phyloP scores from a whole-genome alignment of 139 green algal species.

The Chlorokybus atmophyticus region DNA sequence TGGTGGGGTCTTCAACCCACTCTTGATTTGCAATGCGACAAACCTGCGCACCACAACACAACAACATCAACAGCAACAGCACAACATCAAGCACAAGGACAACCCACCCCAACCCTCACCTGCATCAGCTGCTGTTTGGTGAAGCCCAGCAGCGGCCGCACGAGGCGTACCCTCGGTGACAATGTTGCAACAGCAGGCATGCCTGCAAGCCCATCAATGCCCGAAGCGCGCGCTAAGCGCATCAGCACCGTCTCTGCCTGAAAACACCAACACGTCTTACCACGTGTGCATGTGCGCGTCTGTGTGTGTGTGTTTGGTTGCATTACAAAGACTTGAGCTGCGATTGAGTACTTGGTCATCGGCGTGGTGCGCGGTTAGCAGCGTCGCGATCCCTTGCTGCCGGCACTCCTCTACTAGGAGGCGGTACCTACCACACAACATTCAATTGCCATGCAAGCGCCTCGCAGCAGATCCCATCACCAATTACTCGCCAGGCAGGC shows the following conservation, averaged over 20 bases:
- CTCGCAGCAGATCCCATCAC: no score
- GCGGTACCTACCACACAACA: constrained; percentile 29
- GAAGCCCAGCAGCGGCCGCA: constrained; percentile 26
- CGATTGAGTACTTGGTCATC: constrained; percentile 18
- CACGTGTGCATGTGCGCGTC: constrained; percentile 10
- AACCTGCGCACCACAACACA: no score
- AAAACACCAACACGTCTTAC: constrained; percentile 7
- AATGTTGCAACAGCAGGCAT: constrained; percentile 25
- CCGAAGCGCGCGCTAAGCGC: constrained; percentile 33
- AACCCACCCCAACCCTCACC: not conserved
- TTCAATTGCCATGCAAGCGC: no score
- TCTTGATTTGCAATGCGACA: no score
- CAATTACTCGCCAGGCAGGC: no score
- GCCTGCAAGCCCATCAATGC: constrained; percentile 35
- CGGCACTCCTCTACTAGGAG: constrained; percentile 19
- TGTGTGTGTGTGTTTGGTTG: not conserved
- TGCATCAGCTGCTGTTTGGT: constrained; percentile 34
- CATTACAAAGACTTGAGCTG: not conserved
- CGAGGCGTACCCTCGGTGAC: constrained; percentile 8
- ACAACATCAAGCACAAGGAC: no score
- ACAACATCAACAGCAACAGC: no score
- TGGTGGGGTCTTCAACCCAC: no score
- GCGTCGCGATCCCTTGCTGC: not conserved
- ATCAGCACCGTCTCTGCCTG: constrained; percentile 44
- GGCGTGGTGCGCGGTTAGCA: constrained; percentile 40